Percentiles rank a stretch among this genome's conserved stretches.
These are phyloP conservation scores for Vitis hybrid DNA, from an alignment of 177 flowering plant genomes.

Conservation along the genomic window DNA sequence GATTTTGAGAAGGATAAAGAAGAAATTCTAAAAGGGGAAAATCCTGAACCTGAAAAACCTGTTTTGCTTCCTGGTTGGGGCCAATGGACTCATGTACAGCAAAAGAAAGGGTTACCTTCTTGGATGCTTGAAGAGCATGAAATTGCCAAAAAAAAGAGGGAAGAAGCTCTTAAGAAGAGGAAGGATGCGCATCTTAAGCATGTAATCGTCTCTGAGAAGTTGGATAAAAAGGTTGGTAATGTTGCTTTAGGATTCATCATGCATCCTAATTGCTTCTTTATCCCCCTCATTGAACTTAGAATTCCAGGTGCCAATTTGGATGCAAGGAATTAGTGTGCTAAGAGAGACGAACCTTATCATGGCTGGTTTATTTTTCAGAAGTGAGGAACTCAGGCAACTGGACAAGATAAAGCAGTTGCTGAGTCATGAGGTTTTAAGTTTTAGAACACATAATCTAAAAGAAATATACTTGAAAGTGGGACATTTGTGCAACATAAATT, in stretches of 20 bases:
- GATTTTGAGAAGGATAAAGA: constrained; percentile 75
- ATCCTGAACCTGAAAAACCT: constrained; percentile 88
- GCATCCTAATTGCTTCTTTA: background rate
- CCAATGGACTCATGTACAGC: constrained; percentile 81
- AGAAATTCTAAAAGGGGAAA: constrained; percentile 58
- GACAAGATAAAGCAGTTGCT: too few relatives aligned
- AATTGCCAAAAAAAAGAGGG: constrained; percentile 65
- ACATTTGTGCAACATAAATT: too few relatives aligned
- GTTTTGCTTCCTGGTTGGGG: constrained; percentile 93
- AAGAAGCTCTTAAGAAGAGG: constrained; percentile 65
- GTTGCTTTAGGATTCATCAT: background rate
- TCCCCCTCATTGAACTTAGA: background rate
- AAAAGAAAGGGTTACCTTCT: constrained; percentile 76
- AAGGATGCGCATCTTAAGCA: constrained; percentile 79
- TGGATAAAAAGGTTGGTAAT: constrained; percentile 71
- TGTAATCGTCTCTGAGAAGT: constrained; percentile 82
- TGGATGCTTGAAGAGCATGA: constrained; percentile 83
- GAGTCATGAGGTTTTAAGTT: too few relatives aligned
- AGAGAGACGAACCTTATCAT: too few relatives aligned
- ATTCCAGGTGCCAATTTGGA: background rate
- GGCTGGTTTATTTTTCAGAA: too few relatives aligned
- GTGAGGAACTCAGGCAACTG: too few relatives aligned
- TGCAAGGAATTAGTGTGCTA: too few relatives aligned
- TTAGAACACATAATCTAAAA: too few relatives aligned
- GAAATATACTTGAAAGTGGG: too few relatives aligned